Evolutionary conservation across 2,329 filamentous ascomycete species (phyloP), one percentile per base, ranked within the genome.

Genomic region (Lomentospora prolificans): DNA sequence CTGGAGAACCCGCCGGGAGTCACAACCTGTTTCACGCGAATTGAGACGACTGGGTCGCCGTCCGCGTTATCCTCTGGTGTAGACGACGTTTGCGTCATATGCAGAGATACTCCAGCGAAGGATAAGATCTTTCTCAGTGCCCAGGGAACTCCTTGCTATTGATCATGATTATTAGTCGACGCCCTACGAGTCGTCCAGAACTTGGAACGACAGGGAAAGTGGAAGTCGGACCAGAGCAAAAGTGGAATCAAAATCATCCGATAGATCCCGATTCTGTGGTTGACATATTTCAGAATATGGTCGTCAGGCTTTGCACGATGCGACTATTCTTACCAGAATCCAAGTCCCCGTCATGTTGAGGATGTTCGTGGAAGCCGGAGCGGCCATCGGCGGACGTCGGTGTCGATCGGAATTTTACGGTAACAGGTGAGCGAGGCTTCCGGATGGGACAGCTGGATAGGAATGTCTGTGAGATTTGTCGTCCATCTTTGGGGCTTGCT

Each of bases 301-400:
- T 33, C 30, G 30, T 7, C 12, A 6, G 30, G 12, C 12, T 33
- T 12, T 33, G 30, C 7, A 7, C 12, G 30, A 12, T 33, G 30
- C 30, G 30, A 33, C 7, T 12, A 12, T 33, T 12, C 50, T 6
- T 22, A 33, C 50, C 50, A 39, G 28, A 24, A 52, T 33, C 50
- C 50, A 22, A 52, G n/a, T 52, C 50, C 50, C 46, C 27, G 50
- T 52, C 50, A 52, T 22, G 28, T 52, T 22, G 17, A 52, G 50
- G 28, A 22, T 52, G 30, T 36, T 52, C 14, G 27, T 4, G 10
- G 50, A 50, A 14, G 27, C 12, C 17, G 27, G 27, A 6, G 24
- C 17, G 4, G 50, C 27, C 50, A 52, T 22, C 17, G 46, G 17
- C 12, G 12, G 7, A 33, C 30, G 30, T 33, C 30, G 30, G 30